A percentile compares a stretch with the other conserved stretches of the same genome.
Conservation (phyloP, 805 yeast species). For the Candida broadrunensis region DNA sequence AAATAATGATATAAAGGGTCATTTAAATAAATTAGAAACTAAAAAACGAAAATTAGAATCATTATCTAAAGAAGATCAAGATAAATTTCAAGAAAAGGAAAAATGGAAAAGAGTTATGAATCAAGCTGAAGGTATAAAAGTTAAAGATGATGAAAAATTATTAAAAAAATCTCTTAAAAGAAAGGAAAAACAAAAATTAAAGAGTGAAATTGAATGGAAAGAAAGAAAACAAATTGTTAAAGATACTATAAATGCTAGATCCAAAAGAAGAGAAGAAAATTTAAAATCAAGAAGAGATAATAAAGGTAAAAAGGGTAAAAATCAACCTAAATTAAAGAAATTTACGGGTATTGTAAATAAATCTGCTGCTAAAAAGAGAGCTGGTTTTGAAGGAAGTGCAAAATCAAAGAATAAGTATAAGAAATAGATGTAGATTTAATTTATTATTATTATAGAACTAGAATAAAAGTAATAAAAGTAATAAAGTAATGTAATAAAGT, state of each 20-base stretch:
- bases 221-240: constrained; percentile 82
- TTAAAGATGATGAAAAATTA: constrained; percentile 86
- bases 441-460: no score
- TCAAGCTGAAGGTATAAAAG: constrained; percentile 84
- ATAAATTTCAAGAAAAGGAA: constrained; percentile 62
- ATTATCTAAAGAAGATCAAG: constrained; percentile 61
- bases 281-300: constrained; percentile 80
- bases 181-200: constrained; percentile 78
- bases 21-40: constrained; percentile 69
- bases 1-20: constrained; percentile 79
- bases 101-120: constrained; percentile 83
- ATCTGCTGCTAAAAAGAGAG: constrained; percentile 47
- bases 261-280: constrained; percentile 89
- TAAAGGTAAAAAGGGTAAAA: constrained; percentile 76
- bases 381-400: constrained; percentile 88
- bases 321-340: constrained; percentile 67
- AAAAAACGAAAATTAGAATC: constrained; percentile 62
- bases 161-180: constrained; percentile 82
- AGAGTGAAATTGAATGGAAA: constrained; percentile 87
- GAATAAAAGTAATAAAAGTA: no score
- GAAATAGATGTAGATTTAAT: not conserved
- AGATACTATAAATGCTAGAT: constrained; percentile 69
- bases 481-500: no score
- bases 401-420: constrained; percentile 34
- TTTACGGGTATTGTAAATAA: constrained; percentile 56